Base-by-base conservation (phyloP, 768 basidiomycete species). In the Dacryopinax primogenitus region DNA sequence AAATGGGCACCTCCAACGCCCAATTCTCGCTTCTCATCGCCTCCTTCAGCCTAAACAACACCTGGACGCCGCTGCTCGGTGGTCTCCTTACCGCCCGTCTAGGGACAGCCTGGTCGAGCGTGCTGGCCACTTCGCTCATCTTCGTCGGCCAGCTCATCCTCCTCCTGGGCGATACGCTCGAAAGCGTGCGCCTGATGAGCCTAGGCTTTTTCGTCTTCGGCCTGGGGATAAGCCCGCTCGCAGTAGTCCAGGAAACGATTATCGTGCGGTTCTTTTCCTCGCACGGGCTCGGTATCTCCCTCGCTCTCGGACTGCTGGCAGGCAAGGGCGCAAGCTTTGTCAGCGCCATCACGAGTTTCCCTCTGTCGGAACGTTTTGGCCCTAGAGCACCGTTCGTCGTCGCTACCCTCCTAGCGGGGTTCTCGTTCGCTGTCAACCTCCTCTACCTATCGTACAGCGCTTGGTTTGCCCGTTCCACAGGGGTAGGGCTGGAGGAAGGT, bases 231-330 rank as follows among this genome's bases (percentile, higher is more conserved):
- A 86, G 86, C 68, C 90, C 90, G 0, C 77, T 92, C 4, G 84
- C 88, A 0, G 90, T 92, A 6, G 84, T 87, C 1, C 90, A 77
- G 76, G 90, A 92, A 73, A 86, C 86, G 4, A 90, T 90, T 68
- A 88, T 92, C 63, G 86, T 90, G 44, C 85, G 86, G 28, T 88
- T 88, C 76, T 91, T 90, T 78, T 83, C 81, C 67, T 81, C 84
- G 0, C 86, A 85, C 71, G 87, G 87, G 1, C 77, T 91, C 0
- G 90, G 87, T 1, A 77, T 86, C 7, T 86, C 87, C 1, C 83
- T 92, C 76, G 88, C 88, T 0, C 78, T 91, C n/a, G 90, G 90
- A 23, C 84, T 92, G 16, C 80, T 92, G 26, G 86, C 83, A 2
- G 90, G 90, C 35, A 92, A 91, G 73, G 83, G 80, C 11, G 82